Conservation (phyloP, 345 rosid genomes). For the Raphanus sativus region DNA sequence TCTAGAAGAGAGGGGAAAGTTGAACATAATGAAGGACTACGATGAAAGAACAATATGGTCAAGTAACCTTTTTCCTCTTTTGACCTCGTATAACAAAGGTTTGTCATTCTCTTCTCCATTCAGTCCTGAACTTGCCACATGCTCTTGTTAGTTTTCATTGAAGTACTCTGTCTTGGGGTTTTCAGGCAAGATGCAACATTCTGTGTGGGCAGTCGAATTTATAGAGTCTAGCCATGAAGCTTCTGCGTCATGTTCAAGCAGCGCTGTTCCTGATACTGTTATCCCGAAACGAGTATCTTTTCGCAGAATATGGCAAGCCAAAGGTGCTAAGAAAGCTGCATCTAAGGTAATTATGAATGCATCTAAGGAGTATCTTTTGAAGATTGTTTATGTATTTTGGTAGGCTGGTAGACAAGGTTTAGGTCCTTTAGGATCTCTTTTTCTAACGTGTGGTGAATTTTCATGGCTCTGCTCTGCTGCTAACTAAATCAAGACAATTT, state of each 20-base stretch:
- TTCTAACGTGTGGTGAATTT: slow-evolving; percentile 17
- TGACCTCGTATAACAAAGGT: slow-evolving; percentile 94
- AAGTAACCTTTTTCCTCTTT: slow-evolving; percentile 68
- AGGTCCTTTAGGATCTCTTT: slow-evolving; percentile 18
- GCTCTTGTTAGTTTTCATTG: neutral
- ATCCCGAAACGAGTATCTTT: slow-evolving; percentile 61
- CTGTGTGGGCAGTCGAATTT: slow-evolving; percentile 82
- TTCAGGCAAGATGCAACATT: slow-evolving; percentile 94
- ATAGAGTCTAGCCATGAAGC: slow-evolving; percentile 57
- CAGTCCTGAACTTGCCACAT: slow-evolving; percentile 9
- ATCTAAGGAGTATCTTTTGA: slow-evolving; percentile 54
- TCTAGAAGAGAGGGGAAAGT: slow-evolving; percentile 87
- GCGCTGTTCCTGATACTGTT: slow-evolving; percentile 51
- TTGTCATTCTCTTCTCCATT: slow-evolving; percentile 19
- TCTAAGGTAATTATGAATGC: slow-evolving; percentile 65
- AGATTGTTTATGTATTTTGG: slow-evolving; percentile 15
- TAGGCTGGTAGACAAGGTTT: slow-evolving; percentile 28
- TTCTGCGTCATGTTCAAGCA: slow-evolving; percentile 33
- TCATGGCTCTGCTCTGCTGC: slow-evolving; percentile 5
- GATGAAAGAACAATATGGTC: slow-evolving; percentile 97
- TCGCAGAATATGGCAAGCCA: slow-evolving; percentile 93
- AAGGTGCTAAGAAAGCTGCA: slow-evolving; percentile 82
- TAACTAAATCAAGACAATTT: neutral
- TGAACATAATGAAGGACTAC: slow-evolving; percentile 70
- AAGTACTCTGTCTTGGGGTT: slow-evolving; percentile 22